Percentiles rank a stretch among this genome's conserved stretches.
Conservation (phyloP, 2,329 filamentous ascomycete species). For the Trichoderma gracile region DNA sequence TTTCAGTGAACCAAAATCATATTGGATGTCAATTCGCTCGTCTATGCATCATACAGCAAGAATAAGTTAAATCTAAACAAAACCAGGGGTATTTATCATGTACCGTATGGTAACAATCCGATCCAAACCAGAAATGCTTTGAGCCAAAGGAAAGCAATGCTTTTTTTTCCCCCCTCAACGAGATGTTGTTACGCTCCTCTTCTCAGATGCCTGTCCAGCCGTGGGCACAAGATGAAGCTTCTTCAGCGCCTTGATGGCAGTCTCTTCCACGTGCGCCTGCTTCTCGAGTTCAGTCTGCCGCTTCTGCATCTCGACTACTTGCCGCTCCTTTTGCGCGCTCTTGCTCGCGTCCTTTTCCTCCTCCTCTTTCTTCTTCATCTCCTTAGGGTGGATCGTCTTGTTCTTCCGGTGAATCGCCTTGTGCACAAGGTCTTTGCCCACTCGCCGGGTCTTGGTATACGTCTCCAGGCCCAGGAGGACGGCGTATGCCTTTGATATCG, state of each 20-base stretch:
- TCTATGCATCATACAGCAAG: constrained; percentile 3
- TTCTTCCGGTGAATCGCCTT: constrained; percentile 56
- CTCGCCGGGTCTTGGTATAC: constrained; percentile 68
- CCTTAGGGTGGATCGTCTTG: constrained; percentile 62
- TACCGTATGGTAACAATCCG: not conserved
- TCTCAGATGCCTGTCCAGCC: not conserved
- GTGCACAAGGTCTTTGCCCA: constrained; percentile 56
- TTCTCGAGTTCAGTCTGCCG: constrained; percentile 43
- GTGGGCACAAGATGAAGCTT: constrained; percentile 42
- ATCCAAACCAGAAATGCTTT: not conserved
- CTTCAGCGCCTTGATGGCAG: constrained; percentile 40
- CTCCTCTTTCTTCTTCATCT: constrained; percentile 57
- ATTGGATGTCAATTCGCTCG: constrained; percentile 15
- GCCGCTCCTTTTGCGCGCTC: constrained; percentile 55
- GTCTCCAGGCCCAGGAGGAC: constrained; percentile 80
- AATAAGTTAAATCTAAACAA: not conserved
- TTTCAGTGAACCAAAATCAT: not conserved
- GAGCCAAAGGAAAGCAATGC: not conserved
- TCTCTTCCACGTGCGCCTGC: constrained; percentile 36
- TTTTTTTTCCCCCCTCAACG: not conserved
- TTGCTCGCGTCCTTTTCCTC: constrained; percentile 61
- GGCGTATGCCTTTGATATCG: constrained; percentile 78
- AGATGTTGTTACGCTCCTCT: not conserved
- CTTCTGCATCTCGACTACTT: constrained; percentile 44
- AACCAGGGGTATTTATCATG: constrained; percentile 12